These are phyloP conservation scores for Nakazawaea pomicola DNA, from an alignment of 805 yeast genomes.

Conservation along the genomic window DNA sequence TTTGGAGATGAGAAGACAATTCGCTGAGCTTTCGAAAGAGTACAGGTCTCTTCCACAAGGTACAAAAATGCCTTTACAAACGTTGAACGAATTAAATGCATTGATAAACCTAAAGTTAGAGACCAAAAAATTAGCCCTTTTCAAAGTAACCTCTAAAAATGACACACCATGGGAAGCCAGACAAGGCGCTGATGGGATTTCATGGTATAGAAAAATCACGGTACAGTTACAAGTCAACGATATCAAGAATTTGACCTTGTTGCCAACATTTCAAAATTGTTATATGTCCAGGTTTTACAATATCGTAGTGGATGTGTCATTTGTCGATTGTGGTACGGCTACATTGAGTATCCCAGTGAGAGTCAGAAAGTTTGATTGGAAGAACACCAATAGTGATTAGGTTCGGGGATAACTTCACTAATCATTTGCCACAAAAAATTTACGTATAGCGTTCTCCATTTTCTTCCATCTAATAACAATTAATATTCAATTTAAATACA, in stretches of 20 bases:
- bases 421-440: no score
- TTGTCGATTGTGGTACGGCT: conserved; percentile 1
- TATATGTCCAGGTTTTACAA: conserved; percentile 54
- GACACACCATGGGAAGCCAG: conserved; percentile 1
- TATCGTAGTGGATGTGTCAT: conserved; percentile 14
- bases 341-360: conserved; percentile 12
- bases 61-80: conserved; percentile 15
- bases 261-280: conserved; percentile 64
- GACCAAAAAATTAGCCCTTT: conserved; percentile 12
- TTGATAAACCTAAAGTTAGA: conserved; percentile 15
- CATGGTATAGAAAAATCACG: conserved; percentile 19
- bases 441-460: no score
- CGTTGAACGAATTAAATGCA: conserved; percentile 26
- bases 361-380: conserved; percentile 15
- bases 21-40: not conserved
- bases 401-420: no score
- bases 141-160: conserved; percentile 5
- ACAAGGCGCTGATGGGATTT: not conserved
- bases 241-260: conserved; percentile 42
- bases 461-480: no score
- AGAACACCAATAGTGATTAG: not conserved
- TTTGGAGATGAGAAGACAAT: conserved; percentile 15
- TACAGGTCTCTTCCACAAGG: conserved; percentile 19
- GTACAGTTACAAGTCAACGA: conserved; percentile 38
- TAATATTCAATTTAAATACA: no score